Conservation (phyloP, 257 asterid species). For the Solanum appendiculatum region DNA sequence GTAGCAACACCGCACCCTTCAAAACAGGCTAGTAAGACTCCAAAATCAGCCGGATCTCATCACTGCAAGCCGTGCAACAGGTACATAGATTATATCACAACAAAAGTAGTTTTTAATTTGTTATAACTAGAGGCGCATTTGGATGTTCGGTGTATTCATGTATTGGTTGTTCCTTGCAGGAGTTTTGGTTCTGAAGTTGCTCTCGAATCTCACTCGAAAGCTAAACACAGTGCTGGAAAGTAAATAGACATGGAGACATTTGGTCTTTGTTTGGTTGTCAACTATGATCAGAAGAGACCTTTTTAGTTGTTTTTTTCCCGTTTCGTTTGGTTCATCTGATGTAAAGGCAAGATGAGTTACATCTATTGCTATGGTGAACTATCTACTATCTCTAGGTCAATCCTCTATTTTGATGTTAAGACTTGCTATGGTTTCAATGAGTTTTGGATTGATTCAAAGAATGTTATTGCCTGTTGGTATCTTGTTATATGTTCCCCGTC, state of each 20-base stretch:
- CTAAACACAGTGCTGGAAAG: slow-evolving; percentile 54
- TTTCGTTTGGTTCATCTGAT: not conserved
- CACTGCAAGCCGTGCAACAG: slow-evolving; percentile 56
- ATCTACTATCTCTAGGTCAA: not conserved
- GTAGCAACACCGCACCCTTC: slow-evolving; percentile 94
- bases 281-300: not conserved
- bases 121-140: not conserved
- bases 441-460: not conserved
- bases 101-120: not conserved
- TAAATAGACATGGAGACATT: not conserved
- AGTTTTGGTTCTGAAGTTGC: slow-evolving; percentile 39
- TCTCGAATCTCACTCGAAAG: slow-evolving; percentile 58
- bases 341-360: not conserved
- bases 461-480: not conserved
- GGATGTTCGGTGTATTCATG: not conserved
- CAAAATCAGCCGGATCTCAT: slow-evolving; percentile 48
- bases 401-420: not conserved
- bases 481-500: not conserved
- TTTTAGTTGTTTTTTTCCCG: not conserved
- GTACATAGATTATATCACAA: slow-evolving; percentile 5
- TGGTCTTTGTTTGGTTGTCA: not conserved
- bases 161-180: slow-evolving; percentile 21
- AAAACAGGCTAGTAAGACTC: slow-evolving; percentile 64
- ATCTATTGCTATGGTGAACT: not conserved
- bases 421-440: not conserved